A percentile compares a stretch with the other conserved stretches of the same genome.
phyloP scores from a whole-genome alignment of 805 yeast genomes.

The Saccharomycopsis sp. region DNA sequence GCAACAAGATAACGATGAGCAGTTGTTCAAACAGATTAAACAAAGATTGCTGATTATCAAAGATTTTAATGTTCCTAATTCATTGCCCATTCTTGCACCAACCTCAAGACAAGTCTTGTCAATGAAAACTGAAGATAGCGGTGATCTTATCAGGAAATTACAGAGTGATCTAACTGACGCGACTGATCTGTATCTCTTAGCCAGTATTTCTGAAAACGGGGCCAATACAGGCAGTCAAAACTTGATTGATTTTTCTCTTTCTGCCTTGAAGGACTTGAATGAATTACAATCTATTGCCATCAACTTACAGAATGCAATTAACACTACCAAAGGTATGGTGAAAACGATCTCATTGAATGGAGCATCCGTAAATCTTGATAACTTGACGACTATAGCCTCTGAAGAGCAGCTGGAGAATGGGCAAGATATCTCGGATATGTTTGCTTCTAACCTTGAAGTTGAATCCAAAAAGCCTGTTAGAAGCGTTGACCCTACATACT shows the following conservation, averaged over 20 bases:
- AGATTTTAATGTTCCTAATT: not conserved
- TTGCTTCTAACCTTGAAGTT: not conserved
- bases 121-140: not conserved
- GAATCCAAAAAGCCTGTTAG: not conserved
- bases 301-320: not conserved
- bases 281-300: not conserved
- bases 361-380: not conserved
- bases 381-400: not conserved
- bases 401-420: not conserved
- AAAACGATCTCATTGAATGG: not conserved
- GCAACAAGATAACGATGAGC: not conserved
- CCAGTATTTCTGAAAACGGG: not conserved
- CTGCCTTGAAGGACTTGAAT: not conserved
- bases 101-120: not conserved
- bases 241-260: not conserved
- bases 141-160: conserved; percentile 2
- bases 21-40: not conserved
- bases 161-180: conserved; percentile 7
- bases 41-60: not conserved
- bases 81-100: not conserved
- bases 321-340: not conserved
- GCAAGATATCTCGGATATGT: not conserved
- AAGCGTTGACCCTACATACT: not conserved
- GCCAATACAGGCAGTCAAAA: not conserved
- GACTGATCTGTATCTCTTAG: conserved; percentile 9